These are phyloP conservation scores for Lipomyces japonicus DNA, from an alignment of 805 yeast genomes.

Conservation along the genomic window DNA sequence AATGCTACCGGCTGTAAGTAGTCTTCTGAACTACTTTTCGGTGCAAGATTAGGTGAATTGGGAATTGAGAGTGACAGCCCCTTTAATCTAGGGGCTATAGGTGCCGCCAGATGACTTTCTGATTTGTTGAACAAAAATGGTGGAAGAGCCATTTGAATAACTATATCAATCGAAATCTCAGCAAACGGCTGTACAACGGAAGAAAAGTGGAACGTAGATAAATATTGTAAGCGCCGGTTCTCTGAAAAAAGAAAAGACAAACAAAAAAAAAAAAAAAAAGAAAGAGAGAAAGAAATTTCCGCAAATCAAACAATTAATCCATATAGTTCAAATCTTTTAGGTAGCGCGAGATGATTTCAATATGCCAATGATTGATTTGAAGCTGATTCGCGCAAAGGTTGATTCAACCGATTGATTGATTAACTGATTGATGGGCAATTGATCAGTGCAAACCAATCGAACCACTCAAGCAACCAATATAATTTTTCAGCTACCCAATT, in stretches of 20 bases:
- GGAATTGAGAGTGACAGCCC: slow-evolving; percentile 22
- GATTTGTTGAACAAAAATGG: slow-evolving; percentile 21
- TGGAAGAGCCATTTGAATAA: slow-evolving; percentile 13
- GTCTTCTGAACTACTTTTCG: slow-evolving; percentile 2
- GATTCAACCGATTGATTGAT: too few species aligned
- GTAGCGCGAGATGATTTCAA: neutral
- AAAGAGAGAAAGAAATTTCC: too few species aligned
- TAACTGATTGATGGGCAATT: too few species aligned
- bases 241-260: neutral
- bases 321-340: neutral
- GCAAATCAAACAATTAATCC: neutral
- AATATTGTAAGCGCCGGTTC: neutral
- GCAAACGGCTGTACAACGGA: neutral
- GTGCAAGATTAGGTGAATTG: slow-evolving; percentile 6
- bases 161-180: neutral
- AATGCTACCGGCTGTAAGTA: neutral
- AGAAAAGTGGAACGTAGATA: neutral
- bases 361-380: too few species aligned
- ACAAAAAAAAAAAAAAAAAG: too few species aligned
- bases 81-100: slow-evolving; percentile 15
- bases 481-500: too few species aligned
- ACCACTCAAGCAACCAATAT: too few species aligned
- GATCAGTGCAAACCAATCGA: too few species aligned
- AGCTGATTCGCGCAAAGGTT: too few species aligned
- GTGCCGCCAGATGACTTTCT: slow-evolving; percentile 4